Evolutionary conservation across 208 protist genomes (phyloP), one percentile per base, ranked within the genome.

Genomic region (Balamuthia mandrillaris): DNA sequence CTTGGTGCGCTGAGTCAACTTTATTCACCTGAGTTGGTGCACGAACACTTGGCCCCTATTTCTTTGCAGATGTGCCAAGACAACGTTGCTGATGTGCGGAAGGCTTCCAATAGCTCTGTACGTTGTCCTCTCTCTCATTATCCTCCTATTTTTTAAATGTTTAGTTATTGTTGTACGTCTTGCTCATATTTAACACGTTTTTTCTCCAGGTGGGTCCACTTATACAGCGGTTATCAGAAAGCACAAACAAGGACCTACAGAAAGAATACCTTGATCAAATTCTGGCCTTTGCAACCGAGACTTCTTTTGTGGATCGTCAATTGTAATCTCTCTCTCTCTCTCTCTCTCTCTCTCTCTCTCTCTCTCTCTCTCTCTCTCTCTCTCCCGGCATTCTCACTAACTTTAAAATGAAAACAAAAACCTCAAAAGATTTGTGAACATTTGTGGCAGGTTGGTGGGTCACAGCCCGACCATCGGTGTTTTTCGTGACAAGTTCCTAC

Each of bases 181-280:
- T n/a, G n/a, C n/a, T n/a, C n/a, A n/a, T n/a, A n/a, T n/a, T n/a
- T n/a, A n/a, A n/a, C n/a, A n/a, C n/a, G n/a, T n/a, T n/a, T n/a
- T n/a, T n/a, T n/a, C n/a, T n/a, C 16, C 12, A 75, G 66, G 66
- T 75, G 35, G 66, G 66, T 33, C 66, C 66, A 44, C 33, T 75
- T 24, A 75, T 75, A 44, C 66, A 44, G 42, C 66, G 66, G 27
- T 37, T 75, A 18, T 37, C 66, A 21, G 66, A 75, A 27, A 29
- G 66, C n/a, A n/a, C n/a, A 12, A 44, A 75, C n/a, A 37, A 75
- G 66, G 21, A 44, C 42, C 47, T 75, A 44, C 66, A 44, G 12
- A 31, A 75, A 24, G 66, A 75, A 18, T 75, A 75, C 42, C 42
- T 75, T 37, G 66, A 75, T 37, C 66, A 75, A 31, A 75, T 75